Base-by-base conservation (phyloP, 306 rosid species). In the Lathyrus tuberosus region DNA sequence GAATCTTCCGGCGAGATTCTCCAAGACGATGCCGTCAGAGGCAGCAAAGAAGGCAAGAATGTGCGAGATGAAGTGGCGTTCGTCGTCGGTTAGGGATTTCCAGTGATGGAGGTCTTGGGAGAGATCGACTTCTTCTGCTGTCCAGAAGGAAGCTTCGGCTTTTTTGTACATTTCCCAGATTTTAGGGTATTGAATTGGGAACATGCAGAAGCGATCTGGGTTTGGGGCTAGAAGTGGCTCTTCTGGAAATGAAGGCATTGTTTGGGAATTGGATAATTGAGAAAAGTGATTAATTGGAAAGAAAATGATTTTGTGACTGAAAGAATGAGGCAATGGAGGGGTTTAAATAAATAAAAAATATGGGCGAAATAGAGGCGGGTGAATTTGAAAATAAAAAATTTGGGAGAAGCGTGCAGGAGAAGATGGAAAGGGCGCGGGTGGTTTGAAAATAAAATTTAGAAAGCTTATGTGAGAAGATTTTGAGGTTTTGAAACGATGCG, bases 111-210 rank as follows among this genome's bases (percentile, higher is more conserved):
- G 60, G 22, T 53, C 60, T 24, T 24, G n/a, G 0, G 60, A 53
- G 11, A 53, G 14, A 22, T 53, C 60, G 15, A 53, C 60, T 22
- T 53, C 60, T 53, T 53, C 60, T 2, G 60, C 60, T 1, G 60
- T 53, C 60, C 60, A 53, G 60, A 53, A 53, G 0, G 60, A 53
- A 2, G 60, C 60, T 53, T 53, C 60, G 0, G 60, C 60, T 22
- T 53, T 53, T 22, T 53, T 53, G 60, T 53, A 53, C 60, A 53
- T 53, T 22, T 53, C 60, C 60, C 60, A 53, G 15, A 53, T 53
- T 22, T 53, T 53, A 4, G 60, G 60, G 60, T 53, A 53, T 53
- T 53, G 60, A 3, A 53, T 53, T 53, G 60, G 60, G 60, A 53
- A 53, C 60, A 53, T 53, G 0, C 15, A 22, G 60, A 53, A 53